These are phyloP conservation scores for Phytophthora sp. DNA, from an alignment of 352 stramenopile species.

Conservation along the genomic window DNA sequence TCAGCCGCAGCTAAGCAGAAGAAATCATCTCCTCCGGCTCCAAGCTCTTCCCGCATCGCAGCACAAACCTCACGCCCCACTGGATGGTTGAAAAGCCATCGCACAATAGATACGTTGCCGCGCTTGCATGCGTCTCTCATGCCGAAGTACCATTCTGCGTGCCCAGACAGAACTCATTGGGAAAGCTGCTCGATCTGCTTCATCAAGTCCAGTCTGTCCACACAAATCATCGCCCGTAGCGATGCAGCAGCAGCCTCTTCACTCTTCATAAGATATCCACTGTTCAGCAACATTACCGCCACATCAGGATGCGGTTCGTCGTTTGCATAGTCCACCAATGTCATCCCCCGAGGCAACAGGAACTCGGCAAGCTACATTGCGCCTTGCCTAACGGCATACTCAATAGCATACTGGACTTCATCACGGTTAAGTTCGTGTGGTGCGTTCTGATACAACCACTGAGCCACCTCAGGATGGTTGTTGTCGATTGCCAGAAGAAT, in stretches of 20 bases:
- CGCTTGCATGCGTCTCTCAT: neutral
- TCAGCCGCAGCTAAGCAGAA: neutral
- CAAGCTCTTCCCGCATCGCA: neutral
- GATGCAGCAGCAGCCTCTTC: neutral
- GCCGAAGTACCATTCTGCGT: neutral
- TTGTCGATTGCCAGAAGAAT: neutral
- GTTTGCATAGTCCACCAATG: neutral
- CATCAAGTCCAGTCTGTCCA: neutral
- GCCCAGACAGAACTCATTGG: neutral
- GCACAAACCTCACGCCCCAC: neutral
- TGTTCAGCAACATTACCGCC: neutral
- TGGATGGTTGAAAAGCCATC: neutral
- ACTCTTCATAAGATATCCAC: neutral
- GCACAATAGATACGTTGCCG: neutral
- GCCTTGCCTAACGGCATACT: neutral
- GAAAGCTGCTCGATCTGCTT: neutral
- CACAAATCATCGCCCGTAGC: neutral
- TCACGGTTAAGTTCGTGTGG: neutral
- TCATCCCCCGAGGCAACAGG: neutral
- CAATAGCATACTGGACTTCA: neutral
- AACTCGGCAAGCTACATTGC: neutral
- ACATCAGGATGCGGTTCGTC: neutral
- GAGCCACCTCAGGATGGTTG: neutral
- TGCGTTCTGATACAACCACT: neutral
- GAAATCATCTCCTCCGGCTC: neutral